Evolutionary conservation across 2,329 filamentous ascomycete species (phyloP).

Genomic region (Myotisia sp.): DNA sequence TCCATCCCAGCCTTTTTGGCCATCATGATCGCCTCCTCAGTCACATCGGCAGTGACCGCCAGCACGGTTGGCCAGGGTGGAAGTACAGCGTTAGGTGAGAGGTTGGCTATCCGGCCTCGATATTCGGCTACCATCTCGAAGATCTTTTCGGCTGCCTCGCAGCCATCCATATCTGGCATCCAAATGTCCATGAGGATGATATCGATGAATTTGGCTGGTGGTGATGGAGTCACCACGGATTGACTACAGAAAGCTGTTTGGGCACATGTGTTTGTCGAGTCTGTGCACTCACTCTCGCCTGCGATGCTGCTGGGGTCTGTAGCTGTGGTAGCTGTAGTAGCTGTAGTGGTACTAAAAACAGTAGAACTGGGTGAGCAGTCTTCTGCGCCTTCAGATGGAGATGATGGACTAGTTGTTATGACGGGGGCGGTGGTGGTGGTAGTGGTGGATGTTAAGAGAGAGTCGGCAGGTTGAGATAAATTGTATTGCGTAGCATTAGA

Average conservation of each 20-base stretch:
- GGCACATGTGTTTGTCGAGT: too few species aligned
- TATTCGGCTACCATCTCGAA: constrained; percentile 37
- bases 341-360: neutral
- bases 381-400: neutral
- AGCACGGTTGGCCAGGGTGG: constrained; percentile 37
- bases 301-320: neutral
- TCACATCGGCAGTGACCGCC: constrained; percentile 54
- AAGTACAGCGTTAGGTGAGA: neutral
- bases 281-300: too few species aligned
- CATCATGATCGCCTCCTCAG: constrained; percentile 46
- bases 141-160: constrained; percentile 52
- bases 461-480: neutral
- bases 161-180: constrained; percentile 63
- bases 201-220: constrained; percentile 36
- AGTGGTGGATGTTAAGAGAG: neutral
- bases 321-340: neutral
- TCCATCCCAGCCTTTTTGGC: constrained; percentile 51
- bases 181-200: constrained; percentile 61
- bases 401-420: constrained; percentile 2
- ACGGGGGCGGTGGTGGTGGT: neutral
- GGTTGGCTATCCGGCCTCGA: constrained; percentile 13
- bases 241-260: too few species aligned
- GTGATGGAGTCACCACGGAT: constrained; percentile 2
- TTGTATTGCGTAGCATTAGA: neutral
- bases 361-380: neutral